These are phyloP conservation scores for Ceratobasidium sp. DNA, from an alignment of 1,284 basidiomycete species.

Conservation along the genomic window DNA sequence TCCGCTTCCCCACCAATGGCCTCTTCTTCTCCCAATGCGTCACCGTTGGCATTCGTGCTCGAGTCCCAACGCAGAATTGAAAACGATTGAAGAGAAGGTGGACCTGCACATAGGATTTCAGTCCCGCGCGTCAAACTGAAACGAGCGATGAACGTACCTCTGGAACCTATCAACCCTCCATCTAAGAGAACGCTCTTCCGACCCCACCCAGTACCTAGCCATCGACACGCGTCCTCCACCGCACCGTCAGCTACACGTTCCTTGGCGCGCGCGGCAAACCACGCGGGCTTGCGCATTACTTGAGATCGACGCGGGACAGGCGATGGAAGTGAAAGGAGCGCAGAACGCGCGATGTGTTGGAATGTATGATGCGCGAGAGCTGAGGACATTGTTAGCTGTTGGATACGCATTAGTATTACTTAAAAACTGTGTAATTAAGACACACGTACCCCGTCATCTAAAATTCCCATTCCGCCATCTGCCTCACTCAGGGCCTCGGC, in stretches of 20 bases:
- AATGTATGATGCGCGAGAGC: constrained; percentile 82
- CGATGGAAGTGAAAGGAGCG: constrained; percentile 85
- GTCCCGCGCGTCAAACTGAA: neutral
- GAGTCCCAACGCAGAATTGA: constrained; percentile 60
- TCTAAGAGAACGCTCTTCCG: constrained; percentile 68
- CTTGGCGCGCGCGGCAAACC: constrained; percentile 71
- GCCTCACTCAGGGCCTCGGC: constrained; percentile 85
- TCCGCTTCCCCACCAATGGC: constrained; percentile 42
- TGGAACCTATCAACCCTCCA: constrained; percentile 62
- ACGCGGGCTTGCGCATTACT: constrained; percentile 82
- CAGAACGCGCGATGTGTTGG: constrained; percentile 81
- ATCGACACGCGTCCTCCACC: constrained; percentile 68
- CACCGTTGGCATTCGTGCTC: constrained; percentile 53
- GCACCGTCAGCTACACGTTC: constrained; percentile 71
- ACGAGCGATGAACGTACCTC: constrained; percentile 15
- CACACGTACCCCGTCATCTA: constrained; percentile 63
- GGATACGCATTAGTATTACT: constrained; percentile 39
- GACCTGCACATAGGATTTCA: constrained; percentile 31
- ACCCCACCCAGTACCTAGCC: constrained; percentile 73
- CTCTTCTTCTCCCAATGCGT: constrained; percentile 53
- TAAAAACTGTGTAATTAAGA: constrained; percentile 41
- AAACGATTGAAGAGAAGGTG: constrained; percentile 69
- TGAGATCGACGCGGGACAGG: constrained; percentile 85
- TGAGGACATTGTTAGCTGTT: constrained; percentile 34
- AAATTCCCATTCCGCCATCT: constrained; percentile 78